Conservation (phyloP, 768 basidiomycete genomes). For the Boletus tomentosulus region DNA sequence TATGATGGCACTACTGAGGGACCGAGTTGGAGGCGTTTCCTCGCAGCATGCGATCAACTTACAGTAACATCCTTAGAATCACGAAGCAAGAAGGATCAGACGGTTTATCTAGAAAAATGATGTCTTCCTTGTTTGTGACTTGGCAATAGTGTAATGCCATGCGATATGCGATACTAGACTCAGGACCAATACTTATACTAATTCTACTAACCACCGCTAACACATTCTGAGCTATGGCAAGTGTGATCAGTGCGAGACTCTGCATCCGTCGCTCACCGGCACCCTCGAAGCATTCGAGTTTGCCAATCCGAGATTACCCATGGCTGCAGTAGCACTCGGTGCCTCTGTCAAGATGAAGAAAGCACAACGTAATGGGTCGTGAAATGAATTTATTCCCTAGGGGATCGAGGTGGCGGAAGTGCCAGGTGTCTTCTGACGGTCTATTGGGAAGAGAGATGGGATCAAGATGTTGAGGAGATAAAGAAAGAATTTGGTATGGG, state of each 20-base stretch:
- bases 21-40: constrained; percentile 43
- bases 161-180: not conserved
- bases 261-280: constrained; percentile 80
- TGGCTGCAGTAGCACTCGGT: constrained; percentile 74
- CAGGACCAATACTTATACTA: too few relatives aligned
- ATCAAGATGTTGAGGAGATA: constrained; percentile 74
- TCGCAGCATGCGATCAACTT: constrained; percentile 42
- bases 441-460: constrained; percentile 96
- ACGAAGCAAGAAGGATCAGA: constrained; percentile 16
- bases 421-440: constrained; percentile 79
- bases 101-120: constrained; percentile 8
- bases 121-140: not conserved
- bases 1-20: constrained; percentile 38
- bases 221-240: not conserved
- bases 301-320: constrained; percentile 84
- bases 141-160: not conserved
- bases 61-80: constrained; percentile 29
- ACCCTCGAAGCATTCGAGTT: constrained; percentile 94
- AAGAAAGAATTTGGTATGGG: constrained; percentile 84
- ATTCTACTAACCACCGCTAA: not conserved
- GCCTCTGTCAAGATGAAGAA: constrained; percentile 33
- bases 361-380: constrained; percentile 51
- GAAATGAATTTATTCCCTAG: constrained; percentile 88
- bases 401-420: constrained; percentile 74
- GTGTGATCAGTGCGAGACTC: not conserved